Conservation (phyloP, 257 asterid species). For the Apocynum venetum region DNA sequence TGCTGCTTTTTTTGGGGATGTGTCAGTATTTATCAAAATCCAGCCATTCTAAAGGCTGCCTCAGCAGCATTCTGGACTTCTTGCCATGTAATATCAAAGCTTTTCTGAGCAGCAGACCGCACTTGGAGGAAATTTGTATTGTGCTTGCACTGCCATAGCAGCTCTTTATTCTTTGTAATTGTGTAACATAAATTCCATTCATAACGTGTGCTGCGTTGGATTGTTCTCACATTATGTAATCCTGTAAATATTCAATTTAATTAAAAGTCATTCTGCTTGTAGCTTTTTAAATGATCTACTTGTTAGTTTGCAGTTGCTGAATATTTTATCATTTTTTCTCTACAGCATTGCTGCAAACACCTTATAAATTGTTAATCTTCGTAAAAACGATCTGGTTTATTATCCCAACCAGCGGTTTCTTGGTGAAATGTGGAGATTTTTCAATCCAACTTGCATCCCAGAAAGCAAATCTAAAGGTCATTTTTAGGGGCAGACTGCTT, state of each 20-base stretch:
- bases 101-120: slow-evolving; percentile 44
- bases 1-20: slow-evolving; percentile 7
- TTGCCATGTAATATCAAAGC: slow-evolving; percentile 79
- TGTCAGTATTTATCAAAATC: slow-evolving; percentile 87
- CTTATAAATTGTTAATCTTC: no score
- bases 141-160: not conserved
- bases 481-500: no score
- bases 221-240: not conserved
- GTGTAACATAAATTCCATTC: not conserved
- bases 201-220: not conserved
- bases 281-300: not conserved
- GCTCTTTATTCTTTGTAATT: slow-evolving; percentile 3
- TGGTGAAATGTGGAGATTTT: not conserved
- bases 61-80: slow-evolving; percentile 94
- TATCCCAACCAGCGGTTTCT: not conserved
- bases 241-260: slow-evolving; percentile 5
- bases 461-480: no score
- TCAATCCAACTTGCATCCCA: not conserved
- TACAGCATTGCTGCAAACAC: no score
- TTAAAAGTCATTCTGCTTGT: not conserved
- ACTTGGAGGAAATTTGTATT: not conserved
- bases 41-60: slow-evolving; percentile 79
- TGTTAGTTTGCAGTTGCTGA: not conserved
- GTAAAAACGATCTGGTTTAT: no score
- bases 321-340: not conserved